Conservation (phyloP, 176 grass and related monocot genomes). For the bread wheat (Triticum aestivum) region DNA sequence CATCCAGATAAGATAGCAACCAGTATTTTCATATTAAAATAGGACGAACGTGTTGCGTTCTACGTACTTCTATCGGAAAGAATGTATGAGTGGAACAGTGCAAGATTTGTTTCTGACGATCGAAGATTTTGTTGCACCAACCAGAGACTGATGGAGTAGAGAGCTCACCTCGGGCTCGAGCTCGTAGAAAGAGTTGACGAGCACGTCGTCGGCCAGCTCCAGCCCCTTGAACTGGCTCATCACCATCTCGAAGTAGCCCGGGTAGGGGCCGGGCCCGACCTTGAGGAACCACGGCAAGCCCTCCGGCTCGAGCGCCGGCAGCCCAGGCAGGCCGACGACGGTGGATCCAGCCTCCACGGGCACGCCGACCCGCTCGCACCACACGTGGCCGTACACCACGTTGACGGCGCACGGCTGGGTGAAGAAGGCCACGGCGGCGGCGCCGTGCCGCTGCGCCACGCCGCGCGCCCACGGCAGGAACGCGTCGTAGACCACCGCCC, state of each 20-base stretch:
- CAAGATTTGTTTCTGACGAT: too few species aligned
- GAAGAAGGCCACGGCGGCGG: conserved; percentile 47
- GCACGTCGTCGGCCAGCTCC: conserved; percentile 53
- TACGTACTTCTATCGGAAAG: too few species aligned
- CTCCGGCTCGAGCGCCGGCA: conserved; percentile 33
- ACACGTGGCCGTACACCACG: conserved; percentile 48
- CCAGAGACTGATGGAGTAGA: too few species aligned
- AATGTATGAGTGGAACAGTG: too few species aligned
- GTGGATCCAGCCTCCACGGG: conserved; percentile 22
- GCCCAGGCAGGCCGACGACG: conserved; percentile 25
- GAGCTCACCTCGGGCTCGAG: conserved; percentile 59
- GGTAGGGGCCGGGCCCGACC: conserved; percentile 32
- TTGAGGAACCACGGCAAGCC: conserved; percentile 55
- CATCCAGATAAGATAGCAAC: too few species aligned
- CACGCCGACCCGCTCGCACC: conserved; percentile 15
- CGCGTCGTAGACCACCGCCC: conserved; percentile 63
- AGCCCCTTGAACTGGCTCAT: conserved; percentile 55
- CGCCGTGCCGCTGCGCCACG: conserved; percentile 35
- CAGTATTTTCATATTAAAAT: too few species aligned
- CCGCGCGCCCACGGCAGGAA: conserved; percentile 56
- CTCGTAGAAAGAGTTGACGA: conserved; percentile 78
- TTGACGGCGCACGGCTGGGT: conserved; percentile 71
- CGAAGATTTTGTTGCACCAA: too few species aligned
- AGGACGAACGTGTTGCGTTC: too few species aligned
- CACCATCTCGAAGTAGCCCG: conserved; percentile 42